Conservation (phyloP, 805 yeast species). For the Kodamaea kaohsiungensis region DNA sequence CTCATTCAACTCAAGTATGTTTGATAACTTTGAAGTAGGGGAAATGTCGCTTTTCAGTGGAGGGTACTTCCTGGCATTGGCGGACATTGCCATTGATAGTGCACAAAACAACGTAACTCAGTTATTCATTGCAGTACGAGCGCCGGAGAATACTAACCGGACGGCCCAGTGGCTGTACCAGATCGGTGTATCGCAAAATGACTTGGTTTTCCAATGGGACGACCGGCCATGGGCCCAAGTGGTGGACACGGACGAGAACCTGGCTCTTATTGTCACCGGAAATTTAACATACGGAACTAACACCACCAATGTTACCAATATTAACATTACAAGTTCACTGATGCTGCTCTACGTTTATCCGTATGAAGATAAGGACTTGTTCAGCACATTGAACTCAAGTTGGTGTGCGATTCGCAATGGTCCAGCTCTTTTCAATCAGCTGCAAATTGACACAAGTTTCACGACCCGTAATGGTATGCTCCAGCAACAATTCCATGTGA, state of each 20-base stretch:
- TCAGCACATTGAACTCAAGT: constrained; percentile 48
- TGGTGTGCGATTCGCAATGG: constrained; percentile 73
- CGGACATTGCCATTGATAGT: constrained; percentile 29
- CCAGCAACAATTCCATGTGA: constrained; percentile 62
- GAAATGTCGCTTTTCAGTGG: constrained; percentile 28
- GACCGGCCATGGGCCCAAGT: constrained; percentile 52
- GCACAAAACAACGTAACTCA: constrained; percentile 5
- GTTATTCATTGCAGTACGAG: constrained; percentile 41
- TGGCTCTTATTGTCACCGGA: constrained; percentile 67
- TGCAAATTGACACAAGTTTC: constrained; percentile 30
- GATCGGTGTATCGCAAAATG: constrained; percentile 64
- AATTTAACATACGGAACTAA: constrained; percentile 29
- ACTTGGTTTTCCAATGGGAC: constrained; percentile 72
- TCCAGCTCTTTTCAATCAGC: constrained; percentile 32
- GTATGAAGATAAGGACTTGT: constrained; percentile 34
- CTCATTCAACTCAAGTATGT: constrained; percentile 39
- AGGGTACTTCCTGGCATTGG: constrained; percentile 43
- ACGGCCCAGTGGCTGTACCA: constrained; percentile 59
- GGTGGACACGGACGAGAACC: constrained; percentile 68
- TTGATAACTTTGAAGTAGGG: constrained; percentile 27
- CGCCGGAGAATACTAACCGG: constrained; percentile 40
- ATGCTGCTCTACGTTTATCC: constrained; percentile 52
- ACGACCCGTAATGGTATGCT: constrained; percentile 49
- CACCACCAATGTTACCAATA: constrained; percentile 1
- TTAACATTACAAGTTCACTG: constrained; percentile 27